phyloP scores from a whole-genome alignment of 1,284 basidiomycete species.

The Pseudozyma pruni region DNA sequence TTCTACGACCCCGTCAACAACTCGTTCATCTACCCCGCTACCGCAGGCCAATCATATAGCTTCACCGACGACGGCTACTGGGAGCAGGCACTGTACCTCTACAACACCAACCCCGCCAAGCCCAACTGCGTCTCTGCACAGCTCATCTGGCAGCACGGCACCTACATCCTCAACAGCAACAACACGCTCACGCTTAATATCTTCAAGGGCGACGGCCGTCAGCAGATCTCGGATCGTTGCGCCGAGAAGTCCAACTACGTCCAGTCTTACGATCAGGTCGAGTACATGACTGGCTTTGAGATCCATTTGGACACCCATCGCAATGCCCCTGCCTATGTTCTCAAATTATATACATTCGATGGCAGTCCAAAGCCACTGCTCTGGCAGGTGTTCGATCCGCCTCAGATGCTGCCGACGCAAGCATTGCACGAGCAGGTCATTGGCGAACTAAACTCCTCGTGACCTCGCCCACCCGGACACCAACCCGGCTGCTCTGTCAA shows the following conservation, averaged over 20 bases:
- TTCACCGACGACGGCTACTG: constrained; percentile 64
- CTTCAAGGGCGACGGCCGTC: constrained; percentile 58
- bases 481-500: too few relatives aligned
- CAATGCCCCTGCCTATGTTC: constrained; percentile 30
- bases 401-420: constrained; percentile 62
- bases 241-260: constrained; percentile 47
- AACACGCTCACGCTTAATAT: constrained; percentile 51
- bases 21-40: constrained; percentile 57
- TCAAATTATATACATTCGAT: constrained; percentile 54
- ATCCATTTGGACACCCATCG: constrained; percentile 38
- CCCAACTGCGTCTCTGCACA: constrained; percentile 63
- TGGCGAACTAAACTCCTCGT: constrained; percentile 40
- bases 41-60: constrained; percentile 62
- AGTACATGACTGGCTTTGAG: constrained; percentile 51
- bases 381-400: constrained; percentile 54
- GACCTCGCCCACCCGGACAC: too few relatives aligned
- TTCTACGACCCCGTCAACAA: constrained; percentile 64
- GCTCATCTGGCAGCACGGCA: constrained; percentile 66
- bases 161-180: constrained; percentile 52
- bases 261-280: constrained; percentile 51
- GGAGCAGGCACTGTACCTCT: constrained; percentile 60
- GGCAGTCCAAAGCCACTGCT: constrained; percentile 53
- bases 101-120: constrained; percentile 54
- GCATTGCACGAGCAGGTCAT: constrained; percentile 51
- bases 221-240: constrained; percentile 42